Conservation (phyloP, 2,329 filamentous ascomycete species). For the Rugonectria rugulosa region DNA sequence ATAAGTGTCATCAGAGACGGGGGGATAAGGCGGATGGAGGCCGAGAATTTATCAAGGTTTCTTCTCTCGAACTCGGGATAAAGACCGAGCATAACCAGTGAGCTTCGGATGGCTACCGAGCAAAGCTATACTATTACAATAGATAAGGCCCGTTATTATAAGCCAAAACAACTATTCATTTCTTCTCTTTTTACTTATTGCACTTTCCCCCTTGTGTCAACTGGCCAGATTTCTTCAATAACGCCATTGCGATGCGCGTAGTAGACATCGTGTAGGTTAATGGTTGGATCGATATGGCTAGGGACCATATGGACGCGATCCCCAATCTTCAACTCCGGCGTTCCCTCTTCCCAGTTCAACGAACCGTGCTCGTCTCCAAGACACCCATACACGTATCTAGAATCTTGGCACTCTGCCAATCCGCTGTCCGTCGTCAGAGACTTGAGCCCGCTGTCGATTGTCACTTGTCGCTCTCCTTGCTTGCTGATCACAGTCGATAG, state of each 20-base stretch:
- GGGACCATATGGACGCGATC: constrained; percentile 31
- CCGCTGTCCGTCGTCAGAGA: constrained; percentile 29
- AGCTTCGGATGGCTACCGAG: too few relatives aligned
- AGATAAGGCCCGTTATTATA: too few relatives aligned
- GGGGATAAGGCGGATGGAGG: too few relatives aligned
- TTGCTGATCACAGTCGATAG: constrained; percentile 24
- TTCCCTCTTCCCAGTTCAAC: constrained; percentile 18
- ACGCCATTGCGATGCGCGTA: constrained; percentile 23
- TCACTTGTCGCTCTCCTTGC: constrained; percentile 27
- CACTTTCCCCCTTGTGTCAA: constrained; percentile 30
- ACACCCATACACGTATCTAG: constrained; percentile 8
- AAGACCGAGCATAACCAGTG: too few relatives aligned
- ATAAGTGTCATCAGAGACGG: too few relatives aligned
- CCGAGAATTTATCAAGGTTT: too few relatives aligned
- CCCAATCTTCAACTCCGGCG: constrained; percentile 9
- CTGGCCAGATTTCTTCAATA: constrained; percentile 26
- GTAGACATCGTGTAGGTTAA: constrained; percentile 31
- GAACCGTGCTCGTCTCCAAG: constrained; percentile 31
- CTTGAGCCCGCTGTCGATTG: constrained; percentile 28
- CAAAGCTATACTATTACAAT: too few relatives aligned
- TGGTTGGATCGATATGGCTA: constrained; percentile 31
- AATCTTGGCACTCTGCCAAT: constrained; percentile 26
- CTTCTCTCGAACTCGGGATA: too few relatives aligned
- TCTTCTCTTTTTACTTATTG: too few relatives aligned
- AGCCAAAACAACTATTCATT: too few relatives aligned